Evolutionary conservation across 2,329 filamentous ascomycete species (phyloP).

Genomic region (Fusarium albidum): DNA sequence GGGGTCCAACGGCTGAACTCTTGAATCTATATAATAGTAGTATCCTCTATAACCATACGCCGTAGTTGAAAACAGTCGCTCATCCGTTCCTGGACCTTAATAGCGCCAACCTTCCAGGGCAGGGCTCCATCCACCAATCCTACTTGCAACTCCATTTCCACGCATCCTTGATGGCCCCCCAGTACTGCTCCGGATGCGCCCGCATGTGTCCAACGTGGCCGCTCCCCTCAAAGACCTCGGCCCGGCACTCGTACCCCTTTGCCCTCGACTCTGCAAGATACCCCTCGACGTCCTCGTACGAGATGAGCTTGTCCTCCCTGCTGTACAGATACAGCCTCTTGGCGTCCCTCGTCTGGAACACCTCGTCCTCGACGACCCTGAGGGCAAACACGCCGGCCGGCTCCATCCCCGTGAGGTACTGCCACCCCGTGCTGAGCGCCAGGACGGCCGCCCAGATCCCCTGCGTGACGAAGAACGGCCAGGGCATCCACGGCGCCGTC

Average conservation of each 20-base stretch:
- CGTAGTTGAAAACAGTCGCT: too few relatives aligned
- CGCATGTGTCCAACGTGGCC: constrained; percentile 3
- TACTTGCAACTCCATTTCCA: not conserved
- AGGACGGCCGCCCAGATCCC: constrained; percentile 55
- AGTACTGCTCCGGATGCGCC: not conserved
- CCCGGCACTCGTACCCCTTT: constrained; percentile 56
- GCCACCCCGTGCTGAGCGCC: constrained; percentile 45
- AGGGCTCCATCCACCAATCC: too few relatives aligned
- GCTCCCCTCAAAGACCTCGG: not conserved
- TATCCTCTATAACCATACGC: too few relatives aligned
- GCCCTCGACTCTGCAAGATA: constrained; percentile 56
- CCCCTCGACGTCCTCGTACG: constrained; percentile 60
- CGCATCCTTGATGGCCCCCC: not conserved
- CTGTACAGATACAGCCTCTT: constrained; percentile 66
- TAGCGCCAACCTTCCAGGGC: too few relatives aligned
- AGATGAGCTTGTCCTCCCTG: constrained; percentile 62
- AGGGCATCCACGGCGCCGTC: constrained; percentile 55
- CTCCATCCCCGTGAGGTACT: constrained; percentile 49
- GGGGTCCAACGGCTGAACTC: too few relatives aligned
- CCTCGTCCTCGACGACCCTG: constrained; percentile 48
- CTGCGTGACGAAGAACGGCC: constrained; percentile 59
- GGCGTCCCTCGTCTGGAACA: constrained; percentile 46
- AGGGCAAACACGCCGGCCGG: constrained; percentile 51
- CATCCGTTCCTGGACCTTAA: too few relatives aligned
- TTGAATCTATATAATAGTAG: too few relatives aligned